Percentiles rank a stretch among this genome's conserved stretches.
Conservation (phyloP, 331 rosid species). For the Acacia pycnantha region DNA sequence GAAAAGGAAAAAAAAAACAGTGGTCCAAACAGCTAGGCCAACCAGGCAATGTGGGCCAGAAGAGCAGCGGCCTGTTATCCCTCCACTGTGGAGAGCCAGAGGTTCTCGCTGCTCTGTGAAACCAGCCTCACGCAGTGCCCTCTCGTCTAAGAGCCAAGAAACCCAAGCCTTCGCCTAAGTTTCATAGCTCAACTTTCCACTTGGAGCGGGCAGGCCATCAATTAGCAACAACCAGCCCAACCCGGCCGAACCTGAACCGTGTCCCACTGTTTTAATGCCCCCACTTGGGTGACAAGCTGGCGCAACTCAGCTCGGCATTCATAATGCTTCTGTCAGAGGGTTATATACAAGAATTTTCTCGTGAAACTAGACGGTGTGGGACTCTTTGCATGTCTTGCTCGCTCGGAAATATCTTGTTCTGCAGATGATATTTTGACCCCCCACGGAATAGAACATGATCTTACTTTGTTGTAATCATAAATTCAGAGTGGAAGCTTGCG, state of each 20-base stretch:
- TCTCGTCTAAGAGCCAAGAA: neutral
- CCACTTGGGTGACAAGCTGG: neutral
- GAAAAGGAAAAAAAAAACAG: neutral
- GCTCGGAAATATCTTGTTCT: neutral
- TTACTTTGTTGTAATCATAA: neutral
- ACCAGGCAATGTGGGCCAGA: neutral
- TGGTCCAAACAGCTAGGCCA: neutral
- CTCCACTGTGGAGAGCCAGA: neutral
- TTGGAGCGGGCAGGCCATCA: neutral
- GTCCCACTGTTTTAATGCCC: neutral
- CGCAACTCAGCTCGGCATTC: neutral
- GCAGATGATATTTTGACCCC: neutral
- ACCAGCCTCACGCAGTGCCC: neutral
- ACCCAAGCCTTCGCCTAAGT: neutral
- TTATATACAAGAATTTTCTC: neutral
- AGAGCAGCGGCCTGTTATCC: neutral
- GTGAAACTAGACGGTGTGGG: neutral
- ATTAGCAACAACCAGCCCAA: rapidly evolving
- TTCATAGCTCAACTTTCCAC: neutral
- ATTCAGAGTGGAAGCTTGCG: neutral
- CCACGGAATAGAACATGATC: neutral
- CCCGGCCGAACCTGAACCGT: neutral
- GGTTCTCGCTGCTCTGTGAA: neutral
- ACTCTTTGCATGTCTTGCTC: neutral
- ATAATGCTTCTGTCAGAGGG: too few relatives aligned